Evolutionary conservation across 768 basidiomycete genomes (phyloP), one percentile per base, ranked within the genome.

Genomic region (Crucibulum laeve): DNA sequence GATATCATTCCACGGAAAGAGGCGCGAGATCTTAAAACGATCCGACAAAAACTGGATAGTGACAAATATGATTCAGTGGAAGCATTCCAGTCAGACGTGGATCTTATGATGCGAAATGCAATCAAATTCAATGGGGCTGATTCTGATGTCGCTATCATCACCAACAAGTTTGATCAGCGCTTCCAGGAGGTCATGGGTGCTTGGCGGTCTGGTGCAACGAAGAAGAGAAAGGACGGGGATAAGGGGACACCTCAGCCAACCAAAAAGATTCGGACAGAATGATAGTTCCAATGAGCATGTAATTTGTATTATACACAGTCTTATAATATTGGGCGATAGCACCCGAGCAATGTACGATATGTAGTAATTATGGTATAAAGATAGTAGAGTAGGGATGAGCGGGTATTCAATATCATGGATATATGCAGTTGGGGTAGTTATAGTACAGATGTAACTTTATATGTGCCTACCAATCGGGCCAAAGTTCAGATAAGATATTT

Each of bases 71-170:
- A 85, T 24, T 76, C 80, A 2, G 62, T 81, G 40, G 86, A 88
- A 36, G 80, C 80, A 2, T 83, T 95, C 54, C 86, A 90, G 57
- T 85, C 82, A 1, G 95, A 98, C 58, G 64, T 94, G 42, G 79
- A 85, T 34, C 74, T 94, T 33, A 95, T 98, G 92, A 63, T 91
- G 46, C 67, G 78, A 47, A 98, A 97, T 57, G 91, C 94, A 13
- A 77, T 87, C 60, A 78, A 74, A 42, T 98, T 96, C 74, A 98
- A 98, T 52, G 87, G 87, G 0, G 68, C 68, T 1, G 82, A 84
- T 35, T 88, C 87, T 2, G 85, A 89, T 45, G 87, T 91, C n/a
- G 90, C 84, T 13, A 57, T 66, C 33, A 65, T 85, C 28, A 77
- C 87, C 5, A 53, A 64, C n/a, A 54, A 59, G 23, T 56, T 84